Evolutionary conservation across 2,329 filamentous ascomycete genomes (phyloP), one percentile per base, ranked within the genome.

Genomic region (Chaetomium globosum): DNA sequence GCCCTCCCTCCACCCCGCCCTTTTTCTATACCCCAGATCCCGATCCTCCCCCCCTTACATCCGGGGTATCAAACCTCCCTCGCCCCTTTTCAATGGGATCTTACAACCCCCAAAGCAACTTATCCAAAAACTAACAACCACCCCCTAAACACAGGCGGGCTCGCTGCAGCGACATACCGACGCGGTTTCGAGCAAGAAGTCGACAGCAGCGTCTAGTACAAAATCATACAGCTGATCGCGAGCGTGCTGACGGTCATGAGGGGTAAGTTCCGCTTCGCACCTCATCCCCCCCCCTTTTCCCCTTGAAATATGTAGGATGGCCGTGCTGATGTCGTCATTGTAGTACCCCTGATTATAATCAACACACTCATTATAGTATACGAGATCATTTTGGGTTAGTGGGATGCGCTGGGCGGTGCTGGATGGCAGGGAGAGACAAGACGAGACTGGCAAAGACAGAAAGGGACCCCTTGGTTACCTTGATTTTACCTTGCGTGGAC

Each of bases 161-260:
- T 94, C 85, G 93, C 87, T 3, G 83, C 85, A 2, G 80, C 84
- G 59, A 83, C 86, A 30, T 82, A 83, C 72, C 92, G 97, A 71
- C 89, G 91, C 0, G 87, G 88, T 49, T 97, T 97, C 76, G 92
- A 93, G 72, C 81, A 88, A 70, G 80, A 83, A 73, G 74, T 91
- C 71, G 90, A 91, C 71, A 85, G 88, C 69, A 93, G 91, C 78
- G 84, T 96, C 73, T 94, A 95, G 78, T 89, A 89, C 59, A 95
- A 95, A 77, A 83, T 93, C 51, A 89, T 97, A 73, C 93, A 96
- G 76, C 80, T 98, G 73, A 95, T 98, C 71, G 91, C 91, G 43
- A 95, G 91, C 74, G 89, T 97, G 71, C 85, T 94, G 77, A 97
- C 92, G 65, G 82, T 98, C 62, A 96, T 96, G 92, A 87, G 94